Conservation (phyloP, 1,139 yeast species). For the Candida sanyaensis region DNA sequence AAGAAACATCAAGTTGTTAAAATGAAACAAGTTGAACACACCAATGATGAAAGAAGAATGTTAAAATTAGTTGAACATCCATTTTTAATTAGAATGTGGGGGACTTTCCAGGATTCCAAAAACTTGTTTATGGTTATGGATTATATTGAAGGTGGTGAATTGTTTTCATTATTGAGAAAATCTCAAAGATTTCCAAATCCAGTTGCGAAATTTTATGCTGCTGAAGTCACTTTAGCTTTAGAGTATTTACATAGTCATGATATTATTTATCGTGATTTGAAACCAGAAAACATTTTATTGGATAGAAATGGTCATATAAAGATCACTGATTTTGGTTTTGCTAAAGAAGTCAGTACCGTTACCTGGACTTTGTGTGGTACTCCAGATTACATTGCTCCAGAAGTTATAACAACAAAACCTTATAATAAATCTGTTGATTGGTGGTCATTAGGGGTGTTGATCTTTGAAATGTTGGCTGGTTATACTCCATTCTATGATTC, state of each 20-base stretch:
- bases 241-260: slow-evolving; percentile 60
- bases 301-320: slow-evolving; percentile 63
- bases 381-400: slow-evolving; percentile 66
- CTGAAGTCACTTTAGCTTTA: slow-evolving; percentile 58
- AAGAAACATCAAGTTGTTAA: slow-evolving; percentile 59
- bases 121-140: slow-evolving; percentile 65
- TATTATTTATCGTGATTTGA: slow-evolving; percentile 60
- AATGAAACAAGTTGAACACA: slow-evolving; percentile 65
- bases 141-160: slow-evolving; percentile 64
- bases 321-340: slow-evolving; percentile 63
- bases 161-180: slow-evolving; percentile 55
- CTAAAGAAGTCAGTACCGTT: slow-evolving; percentile 59
- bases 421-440: slow-evolving; percentile 64
- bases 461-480: slow-evolving; percentile 64
- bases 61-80: slow-evolving; percentile 59
- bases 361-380: slow-evolving; percentile 67
- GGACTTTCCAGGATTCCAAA: slow-evolving; percentile 59
- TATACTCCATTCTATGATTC: slow-evolving; percentile 64
- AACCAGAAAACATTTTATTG: slow-evolving; percentile 60
- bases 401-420: slow-evolving; percentile 62
- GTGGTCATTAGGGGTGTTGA: slow-evolving; percentile 65
- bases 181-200: slow-evolving; percentile 65
- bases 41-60: slow-evolving; percentile 62
- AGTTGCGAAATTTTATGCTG: slow-evolving; percentile 64
- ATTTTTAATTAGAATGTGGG: slow-evolving; percentile 65